Base-by-base conservation (phyloP, 495 filamentous ascomycete species). In the Hyphodiscus hymeniophilus region DNA sequence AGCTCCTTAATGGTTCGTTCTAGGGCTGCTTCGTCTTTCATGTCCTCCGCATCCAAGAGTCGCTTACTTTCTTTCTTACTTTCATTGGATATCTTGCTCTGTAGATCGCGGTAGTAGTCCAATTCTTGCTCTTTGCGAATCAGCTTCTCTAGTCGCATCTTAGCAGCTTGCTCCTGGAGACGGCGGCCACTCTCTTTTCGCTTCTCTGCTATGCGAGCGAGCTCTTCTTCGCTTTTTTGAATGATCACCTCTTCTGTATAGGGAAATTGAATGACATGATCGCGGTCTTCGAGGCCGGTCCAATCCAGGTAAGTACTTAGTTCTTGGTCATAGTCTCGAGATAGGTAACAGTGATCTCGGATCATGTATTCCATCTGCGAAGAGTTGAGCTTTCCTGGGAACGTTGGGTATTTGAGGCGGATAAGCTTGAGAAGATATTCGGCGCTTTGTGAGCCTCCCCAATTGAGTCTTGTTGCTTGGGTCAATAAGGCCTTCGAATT, bases 91-190 rank as follows among this genome's bases (percentile, higher is more conserved):
- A 94, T 64, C 15, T 73, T 76, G 13, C 66, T 61, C 47, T 89
- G 85, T 3, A 98, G 68, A 44, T 88, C 77, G 59, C 86, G 87
- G 71, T 88, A 95, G 62, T 94, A 96, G 48, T 94, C 91, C 12
- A 97, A 66, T 57, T 97, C 91, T 61, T 94, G 80, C 65, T 98
- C 92, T 64, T 96, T 97, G 57, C 85, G 85, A 59, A 96, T 86
- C 18, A 98, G 70, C 63, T 94, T 89, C 36, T 98, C 94, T 4
- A 98, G 66, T 15, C 92, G 78, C 85, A 95, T 94, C 62, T 94
- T 96, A 2, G 92, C 91, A 0, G 92, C 94, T 60, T 98, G 92
- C 57, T 95, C 92, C 60, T 98, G 92, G 16, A 98, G 63, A 26
- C 94, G 72, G 42, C 91, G 76, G 1, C 92, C 92, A 56, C 87